Evolutionary conservation across 106 monocot species (phyloP).

Genomic region (Posidonia australis): DNA sequence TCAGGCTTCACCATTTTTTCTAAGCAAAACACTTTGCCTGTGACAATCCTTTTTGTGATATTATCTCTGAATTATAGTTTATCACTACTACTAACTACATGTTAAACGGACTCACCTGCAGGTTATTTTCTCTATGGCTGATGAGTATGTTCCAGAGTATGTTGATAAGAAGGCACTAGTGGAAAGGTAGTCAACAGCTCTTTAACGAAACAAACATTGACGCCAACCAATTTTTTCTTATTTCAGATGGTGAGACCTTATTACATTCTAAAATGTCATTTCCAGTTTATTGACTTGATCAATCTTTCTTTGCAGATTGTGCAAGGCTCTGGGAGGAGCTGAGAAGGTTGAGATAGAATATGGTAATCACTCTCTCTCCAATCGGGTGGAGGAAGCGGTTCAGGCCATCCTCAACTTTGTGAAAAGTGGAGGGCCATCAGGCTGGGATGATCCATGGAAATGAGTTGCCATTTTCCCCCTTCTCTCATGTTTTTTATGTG

Average conservation of each 20-base stretch:
- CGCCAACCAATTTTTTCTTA: neutral
- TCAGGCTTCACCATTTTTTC: too few species aligned
- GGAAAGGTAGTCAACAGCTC: conserved; percentile 37
- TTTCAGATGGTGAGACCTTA: neutral
- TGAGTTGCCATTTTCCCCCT: conserved; percentile 11
- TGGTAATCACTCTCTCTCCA: conserved; percentile 88
- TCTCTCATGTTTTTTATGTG: neutral
- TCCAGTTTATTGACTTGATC: neutral
- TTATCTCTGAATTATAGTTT: too few species aligned
- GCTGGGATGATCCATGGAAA: conserved; percentile 98
- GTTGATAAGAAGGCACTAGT: conserved; percentile 90
- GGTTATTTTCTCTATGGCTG: conserved; percentile 98
- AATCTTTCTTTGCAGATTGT: conserved; percentile 35
- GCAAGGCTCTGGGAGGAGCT: conserved; percentile 77
- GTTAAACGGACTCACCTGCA: conserved; percentile 14
- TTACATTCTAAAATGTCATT: neutral
- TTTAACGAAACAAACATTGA: neutral
- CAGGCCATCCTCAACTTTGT: conserved; percentile 83
- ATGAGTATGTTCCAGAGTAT: conserved; percentile 95
- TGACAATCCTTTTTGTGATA: too few species aligned
- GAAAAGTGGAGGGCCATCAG: conserved; percentile 84
- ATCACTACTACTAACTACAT: neutral
- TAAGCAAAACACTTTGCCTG: too few species aligned
- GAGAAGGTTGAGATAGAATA: conserved; percentile 90
- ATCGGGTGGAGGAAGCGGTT: conserved; percentile 76